These are phyloP conservation scores for Hypoxylon sp. DNA, from an alignment of 2,329 filamentous ascomycete genomes.

Conservation along the genomic window DNA sequence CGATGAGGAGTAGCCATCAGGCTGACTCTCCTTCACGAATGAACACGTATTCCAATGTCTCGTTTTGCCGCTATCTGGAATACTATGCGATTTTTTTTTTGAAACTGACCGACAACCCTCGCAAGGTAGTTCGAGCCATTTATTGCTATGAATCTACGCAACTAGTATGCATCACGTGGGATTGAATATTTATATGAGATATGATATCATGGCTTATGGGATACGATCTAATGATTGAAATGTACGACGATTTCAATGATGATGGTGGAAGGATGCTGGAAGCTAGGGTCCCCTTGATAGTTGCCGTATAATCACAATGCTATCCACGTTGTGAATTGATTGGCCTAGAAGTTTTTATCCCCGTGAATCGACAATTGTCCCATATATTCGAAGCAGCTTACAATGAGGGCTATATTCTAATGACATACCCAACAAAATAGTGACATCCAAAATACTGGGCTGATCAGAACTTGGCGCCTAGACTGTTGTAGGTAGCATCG, in stretches of 20 bases:
- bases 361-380: background rate
- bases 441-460: slow-evolving; percentile 22
- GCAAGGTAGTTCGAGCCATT: background rate
- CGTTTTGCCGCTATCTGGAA: background rate
- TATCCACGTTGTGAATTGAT: slow-evolving; percentile 47
- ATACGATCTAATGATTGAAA: slow-evolving; percentile 7
- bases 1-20: slow-evolving; percentile 22
- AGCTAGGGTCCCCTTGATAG: slow-evolving; percentile 1
- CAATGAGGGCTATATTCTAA: slow-evolving; percentile 12
- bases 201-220: slow-evolving; percentile 2
- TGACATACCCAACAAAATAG: slow-evolving; percentile 7
- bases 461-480: slow-evolving; percentile 27
- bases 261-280: background rate
- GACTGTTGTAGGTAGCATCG: slow-evolving; percentile 17
- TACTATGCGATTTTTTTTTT: background rate
- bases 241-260: slow-evolving; percentile 3
- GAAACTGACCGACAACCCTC: background rate
- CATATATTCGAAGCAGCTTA: background rate
- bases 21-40: slow-evolving; percentile 9
- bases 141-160: background rate
- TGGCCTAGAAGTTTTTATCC: slow-evolving; percentile 34
- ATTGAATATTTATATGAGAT: slow-evolving; percentile 3
- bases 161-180: background rate
- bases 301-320: background rate
- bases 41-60: slow-evolving; percentile 1